These are phyloP conservation scores for Bremia lactucae DNA, from an alignment of 352 stramenopile species.

Conservation along the genomic window DNA sequence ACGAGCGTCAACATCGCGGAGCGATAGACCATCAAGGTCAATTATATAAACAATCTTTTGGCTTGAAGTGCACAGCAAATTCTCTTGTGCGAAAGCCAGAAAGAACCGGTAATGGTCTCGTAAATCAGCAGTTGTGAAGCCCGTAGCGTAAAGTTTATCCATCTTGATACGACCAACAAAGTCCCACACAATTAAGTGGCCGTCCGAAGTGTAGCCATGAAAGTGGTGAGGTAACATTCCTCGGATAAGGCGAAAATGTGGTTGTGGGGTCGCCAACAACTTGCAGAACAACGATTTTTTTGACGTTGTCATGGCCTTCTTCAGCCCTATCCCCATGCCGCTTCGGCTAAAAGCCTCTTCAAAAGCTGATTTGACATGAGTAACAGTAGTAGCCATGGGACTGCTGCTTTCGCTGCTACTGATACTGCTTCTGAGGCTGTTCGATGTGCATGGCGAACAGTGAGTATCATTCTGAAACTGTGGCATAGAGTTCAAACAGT, in stretches of 20 bases:
- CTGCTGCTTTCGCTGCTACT: conserved; percentile 22
- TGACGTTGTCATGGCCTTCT: conserved; percentile 19
- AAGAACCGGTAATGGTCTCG: conserved; percentile 72
- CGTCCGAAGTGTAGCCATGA: conserved; percentile 58
- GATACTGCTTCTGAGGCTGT: conserved; percentile 23
- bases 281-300: conserved; percentile 22
- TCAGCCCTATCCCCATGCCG: conserved; percentile 34
- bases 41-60: conserved; percentile 73
- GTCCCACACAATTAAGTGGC: conserved; percentile 66
- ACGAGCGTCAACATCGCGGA: conserved; percentile 54
- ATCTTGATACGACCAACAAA: conserved; percentile 73
- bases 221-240: conserved; percentile 66
- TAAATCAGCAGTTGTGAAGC: conserved; percentile 65
- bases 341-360: conserved; percentile 50
- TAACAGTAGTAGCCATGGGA: conserved; percentile 26
- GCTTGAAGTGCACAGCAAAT: conserved; percentile 38
- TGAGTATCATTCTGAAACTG: conserved; percentile 24
- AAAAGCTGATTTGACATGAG: conserved; percentile 55
- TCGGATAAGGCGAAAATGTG: conserved; percentile 64
- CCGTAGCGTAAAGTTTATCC: conserved; percentile 48
- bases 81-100: conserved; percentile 59
- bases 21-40: conserved; percentile 64
- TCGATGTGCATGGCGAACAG: conserved; percentile 14
- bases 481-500: conserved; percentile 35
- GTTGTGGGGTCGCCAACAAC: conserved; percentile 40